Conservation (phyloP, 1,284 basidiomycete species). For the Tilletia indica region DNA sequence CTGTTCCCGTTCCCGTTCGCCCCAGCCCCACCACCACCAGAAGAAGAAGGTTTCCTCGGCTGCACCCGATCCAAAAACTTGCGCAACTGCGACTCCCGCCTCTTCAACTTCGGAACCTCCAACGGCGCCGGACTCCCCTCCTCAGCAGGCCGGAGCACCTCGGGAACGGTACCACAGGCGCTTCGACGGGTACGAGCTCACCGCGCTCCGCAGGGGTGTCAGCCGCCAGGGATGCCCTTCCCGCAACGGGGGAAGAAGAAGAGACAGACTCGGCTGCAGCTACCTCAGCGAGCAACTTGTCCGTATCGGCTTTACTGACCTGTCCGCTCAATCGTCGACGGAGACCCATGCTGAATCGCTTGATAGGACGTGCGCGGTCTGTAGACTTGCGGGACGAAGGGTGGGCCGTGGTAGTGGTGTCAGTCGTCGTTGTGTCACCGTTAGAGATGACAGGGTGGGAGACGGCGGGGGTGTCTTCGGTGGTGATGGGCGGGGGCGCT, state of each 20-base stretch:
- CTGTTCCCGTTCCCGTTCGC: too few species aligned
- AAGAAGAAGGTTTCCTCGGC: not conserved
- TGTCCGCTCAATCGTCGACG: not conserved
- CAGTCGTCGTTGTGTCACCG: too few species aligned
- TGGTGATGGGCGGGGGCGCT: too few species aligned
- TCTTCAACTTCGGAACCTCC: constrained; percentile 3
- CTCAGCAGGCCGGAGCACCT: not conserved
- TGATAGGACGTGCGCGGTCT: not conserved
- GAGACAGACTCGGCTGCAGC: not conserved
- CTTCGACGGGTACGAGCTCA: not conserved
- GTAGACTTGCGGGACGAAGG: not conserved
- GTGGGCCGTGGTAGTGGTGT: not conserved
- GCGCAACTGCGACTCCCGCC: not conserved
- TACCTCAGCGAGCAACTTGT: not conserved
- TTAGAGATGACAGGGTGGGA: too few species aligned
- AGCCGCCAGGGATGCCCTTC: not conserved
- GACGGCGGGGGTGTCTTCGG: too few species aligned
- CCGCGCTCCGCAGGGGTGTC: not conserved
- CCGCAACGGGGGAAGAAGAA: not conserved
- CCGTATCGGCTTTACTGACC: not conserved
- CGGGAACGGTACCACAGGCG: too few species aligned
- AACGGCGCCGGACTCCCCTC: not conserved
- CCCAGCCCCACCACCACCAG: not conserved
- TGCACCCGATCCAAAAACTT: not conserved
- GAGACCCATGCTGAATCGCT: not conserved